Evolutionary conservation across 192 early-diverging fungal genomes (phyloP).

Genomic region (Jimgerdemannia flammicorona): DNA sequence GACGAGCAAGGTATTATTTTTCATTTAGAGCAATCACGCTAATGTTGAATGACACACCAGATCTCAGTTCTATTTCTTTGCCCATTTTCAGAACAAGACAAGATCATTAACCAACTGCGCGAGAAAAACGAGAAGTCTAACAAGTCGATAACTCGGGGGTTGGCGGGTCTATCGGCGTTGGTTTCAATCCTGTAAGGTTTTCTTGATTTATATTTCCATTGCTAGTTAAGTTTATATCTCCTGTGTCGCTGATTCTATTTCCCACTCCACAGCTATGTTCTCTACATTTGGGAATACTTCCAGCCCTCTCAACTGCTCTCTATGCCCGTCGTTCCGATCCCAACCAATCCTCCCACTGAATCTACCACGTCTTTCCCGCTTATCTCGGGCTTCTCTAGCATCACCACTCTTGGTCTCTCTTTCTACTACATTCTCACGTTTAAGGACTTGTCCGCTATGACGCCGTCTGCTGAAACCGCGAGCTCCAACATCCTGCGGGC

Average conservation of each 20-base stretch:
- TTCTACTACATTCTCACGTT: background rate
- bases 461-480: background rate
- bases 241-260: background rate
- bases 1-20: background rate
- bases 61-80: background rate
- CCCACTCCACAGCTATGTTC: background rate
- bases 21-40: background rate
- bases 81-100: conserved; percentile 1
- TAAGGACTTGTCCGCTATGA: background rate
- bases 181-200: background rate
- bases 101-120: background rate
- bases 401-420: background rate
- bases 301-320: background rate
- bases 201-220: background rate
- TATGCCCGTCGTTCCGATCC: background rate
- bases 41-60: background rate
- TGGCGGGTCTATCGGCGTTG: background rate
- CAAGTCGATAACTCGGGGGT: background rate
- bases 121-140: background rate
- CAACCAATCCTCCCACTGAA: background rate
- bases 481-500: background rate
- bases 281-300: conserved; percentile 1
- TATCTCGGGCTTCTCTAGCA: background rate
- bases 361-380: background rate
- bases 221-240: background rate